These are phyloP conservation scores for Wickerhamiella musiphila DNA, from an alignment of 805 yeast species.

Conservation along the genomic window DNA sequence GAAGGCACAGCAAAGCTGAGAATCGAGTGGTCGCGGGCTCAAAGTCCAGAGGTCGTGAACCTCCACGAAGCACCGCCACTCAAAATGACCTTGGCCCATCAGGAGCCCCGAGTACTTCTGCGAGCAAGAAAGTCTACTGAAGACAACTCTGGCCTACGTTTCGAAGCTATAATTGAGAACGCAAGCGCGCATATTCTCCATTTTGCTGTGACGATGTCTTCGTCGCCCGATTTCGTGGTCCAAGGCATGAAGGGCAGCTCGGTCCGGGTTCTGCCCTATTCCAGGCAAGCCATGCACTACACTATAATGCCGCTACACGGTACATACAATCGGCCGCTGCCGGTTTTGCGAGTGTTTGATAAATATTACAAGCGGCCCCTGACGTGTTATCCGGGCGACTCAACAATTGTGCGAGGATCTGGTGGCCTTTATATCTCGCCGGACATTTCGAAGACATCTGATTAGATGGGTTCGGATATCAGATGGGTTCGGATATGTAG, in stretches of 20 bases:
- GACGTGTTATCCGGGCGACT: constrained; percentile 28
- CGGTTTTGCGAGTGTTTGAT: constrained; percentile 49
- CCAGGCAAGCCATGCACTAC: constrained; percentile 24
- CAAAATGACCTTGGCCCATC: constrained; percentile 12
- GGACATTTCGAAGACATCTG: too few relatives aligned
- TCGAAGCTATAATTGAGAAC: constrained; percentile 43
- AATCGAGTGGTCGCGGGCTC: constrained; percentile 20
- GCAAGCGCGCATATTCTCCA: constrained; percentile 56
- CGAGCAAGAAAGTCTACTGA: constrained; percentile 11
- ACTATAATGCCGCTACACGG: constrained; percentile 16
- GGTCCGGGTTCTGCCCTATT: constrained; percentile 43
- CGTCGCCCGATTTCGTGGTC: constrained; percentile 25
- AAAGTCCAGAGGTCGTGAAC: constrained; percentile 9
- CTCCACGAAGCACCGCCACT: constrained; percentile 11
- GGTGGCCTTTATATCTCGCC: not conserved
- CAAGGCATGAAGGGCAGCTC: constrained; percentile 22
- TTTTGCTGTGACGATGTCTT: constrained; percentile 33
- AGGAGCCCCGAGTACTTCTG: constrained; percentile 16
- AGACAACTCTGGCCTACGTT: constrained; percentile 20
- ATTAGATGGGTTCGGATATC: too few relatives aligned
- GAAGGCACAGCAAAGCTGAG: constrained; percentile 17
- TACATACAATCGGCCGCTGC: constrained; percentile 25
- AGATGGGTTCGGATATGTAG: not conserved
- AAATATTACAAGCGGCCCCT: constrained; percentile 47
- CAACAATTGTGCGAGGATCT: not conserved